These are phyloP conservation scores for Solanum hybrid DNA, from an alignment of 305 asterid genomes.

Conservation along the genomic window DNA sequence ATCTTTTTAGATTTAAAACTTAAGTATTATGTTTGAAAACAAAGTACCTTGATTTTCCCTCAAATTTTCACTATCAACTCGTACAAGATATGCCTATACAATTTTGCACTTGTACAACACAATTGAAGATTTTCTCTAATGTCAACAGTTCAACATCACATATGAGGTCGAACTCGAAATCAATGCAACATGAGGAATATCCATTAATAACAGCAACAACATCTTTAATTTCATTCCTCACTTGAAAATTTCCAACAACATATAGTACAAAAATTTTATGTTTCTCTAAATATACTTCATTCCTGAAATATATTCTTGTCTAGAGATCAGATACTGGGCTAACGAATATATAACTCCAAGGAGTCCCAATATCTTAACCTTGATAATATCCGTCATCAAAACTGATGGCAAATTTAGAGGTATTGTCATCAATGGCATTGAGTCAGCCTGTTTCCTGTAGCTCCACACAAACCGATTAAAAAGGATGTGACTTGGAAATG, in stretches of 20 bases:
- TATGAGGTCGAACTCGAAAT: background rate
- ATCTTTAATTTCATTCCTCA: slow-evolving; percentile 18
- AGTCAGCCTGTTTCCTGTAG: slow-evolving; percentile 56
- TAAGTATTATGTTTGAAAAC: background rate
- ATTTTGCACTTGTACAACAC: background rate
- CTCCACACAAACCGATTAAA: slow-evolving; percentile 94
- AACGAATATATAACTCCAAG: slow-evolving; percentile 84
- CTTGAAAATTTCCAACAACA: slow-evolving; percentile 27
- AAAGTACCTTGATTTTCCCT: background rate
- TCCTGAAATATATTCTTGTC: slow-evolving; percentile 85
- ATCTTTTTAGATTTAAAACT: background rate
- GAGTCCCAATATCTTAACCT: slow-evolving; percentile 84
- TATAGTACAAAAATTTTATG: slow-evolving; percentile 28
- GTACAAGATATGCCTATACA: background rate
- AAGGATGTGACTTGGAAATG: slow-evolving; percentile 86
- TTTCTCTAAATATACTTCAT: slow-evolving; percentile 75
- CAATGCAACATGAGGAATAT: background rate
- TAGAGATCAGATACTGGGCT: slow-evolving; percentile 84
- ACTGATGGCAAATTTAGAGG: slow-evolving; percentile 84
- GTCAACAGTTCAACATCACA: background rate
- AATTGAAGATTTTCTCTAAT: background rate
- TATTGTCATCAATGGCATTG: slow-evolving; percentile 55
- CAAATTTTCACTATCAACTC: background rate
- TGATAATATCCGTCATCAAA: slow-evolving; percentile 62
- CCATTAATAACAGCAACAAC: background rate